These are phyloP conservation scores for Vitis amurensis DNA, from an alignment of 164 flowering plant genomes.

Conservation along the genomic window DNA sequence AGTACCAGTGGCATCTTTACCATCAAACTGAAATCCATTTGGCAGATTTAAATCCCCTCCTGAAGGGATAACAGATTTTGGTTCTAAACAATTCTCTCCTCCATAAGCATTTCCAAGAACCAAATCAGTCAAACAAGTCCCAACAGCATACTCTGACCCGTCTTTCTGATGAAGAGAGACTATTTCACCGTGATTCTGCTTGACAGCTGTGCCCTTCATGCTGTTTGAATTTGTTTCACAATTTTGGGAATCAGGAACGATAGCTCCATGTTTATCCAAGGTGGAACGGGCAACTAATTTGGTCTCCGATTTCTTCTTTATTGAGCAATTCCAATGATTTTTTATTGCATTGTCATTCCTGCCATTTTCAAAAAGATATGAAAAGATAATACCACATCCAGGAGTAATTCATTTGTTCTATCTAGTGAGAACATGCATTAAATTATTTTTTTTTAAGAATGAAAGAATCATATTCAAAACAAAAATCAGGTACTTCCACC, in stretches of 20 bases:
- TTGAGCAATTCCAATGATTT: constrained; percentile 50
- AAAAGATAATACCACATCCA: background rate
- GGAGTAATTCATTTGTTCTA: no score
- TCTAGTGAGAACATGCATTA: no score
- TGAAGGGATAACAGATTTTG: background rate
- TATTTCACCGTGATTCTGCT: background rate
- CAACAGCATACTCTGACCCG: background rate
- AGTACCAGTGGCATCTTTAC: background rate
- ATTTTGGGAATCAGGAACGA: background rate
- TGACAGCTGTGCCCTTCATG: background rate
- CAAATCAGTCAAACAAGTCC: constrained; percentile 17
- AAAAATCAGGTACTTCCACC: no score
- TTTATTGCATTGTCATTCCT: constrained; percentile 50
- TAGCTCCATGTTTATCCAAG: background rate
- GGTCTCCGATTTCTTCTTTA: constrained; percentile 28
- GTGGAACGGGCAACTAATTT: constrained; percentile 2
- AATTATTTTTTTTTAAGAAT: no score
- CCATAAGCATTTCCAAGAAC: constrained; percentile 13
- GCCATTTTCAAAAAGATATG: constrained; percentile 4
- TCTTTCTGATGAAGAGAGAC: background rate
- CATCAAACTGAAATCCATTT: constrained; percentile 7
- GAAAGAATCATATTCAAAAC: no score
- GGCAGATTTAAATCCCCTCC: background rate
- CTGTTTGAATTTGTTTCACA: background rate
- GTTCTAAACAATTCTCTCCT: background rate